Evolutionary conservation across 805 yeast species (phyloP).

Genomic region (Kluyveromyces aestuarii): DNA sequence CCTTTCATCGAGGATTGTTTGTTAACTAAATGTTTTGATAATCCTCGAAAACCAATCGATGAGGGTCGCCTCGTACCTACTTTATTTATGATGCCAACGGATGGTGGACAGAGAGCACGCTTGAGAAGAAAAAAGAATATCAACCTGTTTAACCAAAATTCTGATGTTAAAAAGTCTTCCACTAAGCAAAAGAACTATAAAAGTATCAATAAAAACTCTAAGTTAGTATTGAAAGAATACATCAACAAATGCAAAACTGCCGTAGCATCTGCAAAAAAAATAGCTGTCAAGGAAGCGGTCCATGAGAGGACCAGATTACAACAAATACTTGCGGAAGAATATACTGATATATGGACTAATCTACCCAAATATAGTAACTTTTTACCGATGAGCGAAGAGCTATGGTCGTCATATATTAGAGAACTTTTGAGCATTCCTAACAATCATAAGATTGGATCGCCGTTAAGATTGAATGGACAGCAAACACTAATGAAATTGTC

Average conservation of each 20-base stretch:
- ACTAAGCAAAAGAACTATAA: slow-evolving; percentile 18
- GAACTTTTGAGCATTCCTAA: slow-evolving; percentile 40
- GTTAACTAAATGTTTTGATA: slow-evolving; percentile 19
- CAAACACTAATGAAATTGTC: slow-evolving; percentile 48
- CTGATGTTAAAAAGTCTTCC: slow-evolving; percentile 7
- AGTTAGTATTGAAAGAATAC: slow-evolving; percentile 22
- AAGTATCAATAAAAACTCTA: slow-evolving; percentile 24
- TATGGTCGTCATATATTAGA: slow-evolving; percentile 67
- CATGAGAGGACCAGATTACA: slow-evolving; percentile 13
- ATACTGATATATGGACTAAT: slow-evolving; percentile 12
- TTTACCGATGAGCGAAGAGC: slow-evolving; percentile 38
- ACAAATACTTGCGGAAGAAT: slow-evolving; percentile 14
- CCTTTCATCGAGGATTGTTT: slow-evolving; percentile 22
- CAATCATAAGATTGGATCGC: slow-evolving; percentile 8
- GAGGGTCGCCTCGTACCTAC: slow-evolving; percentile 27
- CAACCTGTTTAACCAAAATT: slow-evolving; percentile 6
- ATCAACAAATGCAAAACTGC: slow-evolving; percentile 16
- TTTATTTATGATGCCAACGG: slow-evolving; percentile 28
- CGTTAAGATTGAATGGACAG: slow-evolving; percentile 17
- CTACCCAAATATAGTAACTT: slow-evolving; percentile 42
- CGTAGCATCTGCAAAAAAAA: slow-evolving; percentile 20
- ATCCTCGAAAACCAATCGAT: slow-evolving; percentile 23
- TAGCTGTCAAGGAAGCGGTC: slow-evolving; percentile 14
- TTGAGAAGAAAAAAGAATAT: slow-evolving; percentile 15
- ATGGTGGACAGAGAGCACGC: slow-evolving; percentile 20